phyloP scores from a whole-genome alignment of 257 asterid genomes.

The Lycium ferocissimum region DNA sequence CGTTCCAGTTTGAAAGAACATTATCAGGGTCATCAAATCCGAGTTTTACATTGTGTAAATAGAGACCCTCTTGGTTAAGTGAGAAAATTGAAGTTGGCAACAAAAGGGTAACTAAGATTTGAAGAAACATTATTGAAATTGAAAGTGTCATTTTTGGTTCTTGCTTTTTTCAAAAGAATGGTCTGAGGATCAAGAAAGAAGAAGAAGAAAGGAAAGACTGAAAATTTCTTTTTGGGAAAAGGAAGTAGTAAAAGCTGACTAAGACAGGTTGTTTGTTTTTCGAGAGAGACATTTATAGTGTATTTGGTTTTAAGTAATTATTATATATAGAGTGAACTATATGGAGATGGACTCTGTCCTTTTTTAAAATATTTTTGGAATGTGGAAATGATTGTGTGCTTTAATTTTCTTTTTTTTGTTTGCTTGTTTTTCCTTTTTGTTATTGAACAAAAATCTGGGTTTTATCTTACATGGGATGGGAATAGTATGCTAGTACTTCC shows the following conservation, averaged over 20 bases:
- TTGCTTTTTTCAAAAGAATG: neutral
- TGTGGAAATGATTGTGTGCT: slow-evolving; percentile 1
- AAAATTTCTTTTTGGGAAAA: slow-evolving; percentile 24
- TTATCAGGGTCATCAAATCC: slow-evolving; percentile 77
- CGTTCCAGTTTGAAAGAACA: slow-evolving; percentile 73
- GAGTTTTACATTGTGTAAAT: slow-evolving; percentile 67
- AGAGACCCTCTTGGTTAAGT: slow-evolving; percentile 68
- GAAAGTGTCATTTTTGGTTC: neutral
- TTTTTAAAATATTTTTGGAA: neutral
- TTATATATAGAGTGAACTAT: neutral
- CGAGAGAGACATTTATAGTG: slow-evolving; percentile 3
- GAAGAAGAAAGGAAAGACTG: slow-evolving; percentile 23
- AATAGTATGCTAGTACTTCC: neutral
- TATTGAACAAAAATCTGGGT: neutral
- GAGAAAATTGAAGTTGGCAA: slow-evolving; percentile 44
- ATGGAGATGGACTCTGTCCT: neutral
- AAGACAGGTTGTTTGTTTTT: slow-evolving; percentile 31
- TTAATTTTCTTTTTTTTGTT: neutral
- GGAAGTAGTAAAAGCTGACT: slow-evolving; percentile 27
- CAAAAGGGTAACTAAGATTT: slow-evolving; percentile 37
- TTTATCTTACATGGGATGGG: neutral
- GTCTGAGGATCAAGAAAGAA: slow-evolving; percentile 23
- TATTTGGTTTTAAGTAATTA: neutral
- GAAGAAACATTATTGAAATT: slow-evolving; percentile 32
- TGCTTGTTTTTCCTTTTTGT: neutral